Conservation (phyloP, 805 yeast genomes). For the Kluyveromyces siamensis region DNA sequence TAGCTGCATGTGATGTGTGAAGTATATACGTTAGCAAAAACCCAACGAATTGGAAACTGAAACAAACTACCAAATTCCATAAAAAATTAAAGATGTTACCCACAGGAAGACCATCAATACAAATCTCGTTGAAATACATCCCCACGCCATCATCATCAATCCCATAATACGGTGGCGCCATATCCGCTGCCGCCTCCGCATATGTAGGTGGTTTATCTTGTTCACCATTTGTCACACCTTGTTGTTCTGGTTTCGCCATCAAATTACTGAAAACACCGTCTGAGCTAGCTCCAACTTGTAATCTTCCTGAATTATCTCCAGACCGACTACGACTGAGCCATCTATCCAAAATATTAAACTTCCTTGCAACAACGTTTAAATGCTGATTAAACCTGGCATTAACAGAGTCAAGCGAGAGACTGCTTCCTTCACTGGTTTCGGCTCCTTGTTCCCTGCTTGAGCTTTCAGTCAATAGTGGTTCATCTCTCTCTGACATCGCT, state of each 20-base stretch:
- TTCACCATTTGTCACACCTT: conserved; percentile 11
- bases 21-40: conserved; percentile 81
- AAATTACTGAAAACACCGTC: conserved; percentile 94
- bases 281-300: conserved; percentile 20
- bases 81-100: conserved; percentile 81
- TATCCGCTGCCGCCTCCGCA: conserved; percentile 90
- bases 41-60: conserved; percentile 92
- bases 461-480: neutral
- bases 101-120: conserved; percentile 92
- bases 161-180: conserved; percentile 96
- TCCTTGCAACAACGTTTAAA: conserved; percentile 24
- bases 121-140: conserved; percentile 71
- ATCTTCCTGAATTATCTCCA: conserved; percentile 3
- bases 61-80: conserved; percentile 83
- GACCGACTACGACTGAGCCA: conserved; percentile 22
- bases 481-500: neutral
- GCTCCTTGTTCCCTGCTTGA: neutral
- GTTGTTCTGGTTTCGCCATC: conserved; percentile 75
- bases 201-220: conserved; percentile 72
- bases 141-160: conserved; percentile 57
- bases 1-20: conserved; percentile 96
- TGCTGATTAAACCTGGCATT: conserved; percentile 3
- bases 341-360: conserved; percentile 33
- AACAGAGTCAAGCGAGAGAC: neutral
- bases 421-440: neutral